Percentiles rank a stretch among this genome's conserved stretches.
Conservation (phyloP, 208 protist species). For the Vickermania spadyakhi region DNA sequence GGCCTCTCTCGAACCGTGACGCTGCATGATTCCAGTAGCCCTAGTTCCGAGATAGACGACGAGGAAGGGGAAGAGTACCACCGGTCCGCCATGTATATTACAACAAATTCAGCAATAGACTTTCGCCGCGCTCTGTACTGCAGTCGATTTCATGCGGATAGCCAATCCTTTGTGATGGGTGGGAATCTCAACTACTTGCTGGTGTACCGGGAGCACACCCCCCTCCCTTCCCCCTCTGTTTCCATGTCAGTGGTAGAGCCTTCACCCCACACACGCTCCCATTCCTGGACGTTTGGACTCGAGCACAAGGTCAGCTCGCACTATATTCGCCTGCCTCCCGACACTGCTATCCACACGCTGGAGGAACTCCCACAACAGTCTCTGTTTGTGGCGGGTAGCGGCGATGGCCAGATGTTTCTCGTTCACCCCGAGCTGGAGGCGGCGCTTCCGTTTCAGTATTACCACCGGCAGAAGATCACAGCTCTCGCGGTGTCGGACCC, state of each 20-base stretch:
- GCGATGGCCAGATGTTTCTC: constrained; percentile 56
- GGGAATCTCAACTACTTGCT: background rate
- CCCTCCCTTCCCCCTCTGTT: background rate
- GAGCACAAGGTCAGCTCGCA: no score
- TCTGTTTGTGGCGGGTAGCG: constrained; percentile 55
- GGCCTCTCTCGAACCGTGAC: background rate
- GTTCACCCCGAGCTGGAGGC: constrained; percentile 28
- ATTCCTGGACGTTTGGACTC: background rate
- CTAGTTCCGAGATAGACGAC: background rate
- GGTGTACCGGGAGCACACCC: background rate
- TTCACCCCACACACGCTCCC: background rate
- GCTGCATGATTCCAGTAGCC: background rate
- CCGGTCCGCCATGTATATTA: background rate
- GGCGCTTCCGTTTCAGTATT: constrained; percentile 20
- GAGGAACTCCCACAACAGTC: constrained; percentile 35
- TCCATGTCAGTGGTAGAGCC: background rate
- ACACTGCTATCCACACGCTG: constrained; percentile 49
- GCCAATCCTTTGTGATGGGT: background rate
- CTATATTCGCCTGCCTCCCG: background rate
- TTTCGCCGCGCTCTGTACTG: no score
- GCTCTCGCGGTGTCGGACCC: constrained; percentile 57
- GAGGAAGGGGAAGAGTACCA: background rate
- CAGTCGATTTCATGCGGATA: background rate
- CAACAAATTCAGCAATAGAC: no score
- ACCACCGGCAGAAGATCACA: constrained; percentile 72